Percentiles rank a stretch among this genome's conserved stretches.
Conservation (phyloP, 345 rosid genomes). For the Anacardium occidentale region DNA sequence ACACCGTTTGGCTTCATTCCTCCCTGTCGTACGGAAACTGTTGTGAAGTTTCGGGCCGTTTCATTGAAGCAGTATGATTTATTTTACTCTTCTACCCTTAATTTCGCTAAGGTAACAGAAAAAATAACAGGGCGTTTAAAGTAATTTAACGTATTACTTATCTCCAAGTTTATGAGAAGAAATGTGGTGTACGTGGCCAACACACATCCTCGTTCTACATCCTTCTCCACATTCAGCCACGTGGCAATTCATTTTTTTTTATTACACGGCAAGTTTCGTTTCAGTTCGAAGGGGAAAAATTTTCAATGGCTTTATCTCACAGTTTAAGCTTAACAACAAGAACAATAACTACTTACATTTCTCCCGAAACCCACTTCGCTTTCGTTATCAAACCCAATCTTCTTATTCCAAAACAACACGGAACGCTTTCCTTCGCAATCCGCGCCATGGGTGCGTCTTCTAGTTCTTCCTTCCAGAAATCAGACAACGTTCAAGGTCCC, state of each 20-base stretch:
- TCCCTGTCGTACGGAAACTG: too few relatives aligned
- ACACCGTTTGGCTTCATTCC: too few relatives aligned
- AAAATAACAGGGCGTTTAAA: too few relatives aligned
- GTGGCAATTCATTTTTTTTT: neutral
- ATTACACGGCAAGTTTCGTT: too few relatives aligned
- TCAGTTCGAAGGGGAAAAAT: neutral
- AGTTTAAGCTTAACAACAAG: slow-evolving; percentile 12
- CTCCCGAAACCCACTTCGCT: slow-evolving; percentile 18
- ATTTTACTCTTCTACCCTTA: too few relatives aligned
- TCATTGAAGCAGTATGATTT: too few relatives aligned
- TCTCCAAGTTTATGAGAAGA: too few relatives aligned
- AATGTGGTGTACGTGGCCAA: slow-evolving; percentile 1
- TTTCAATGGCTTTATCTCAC: slow-evolving; percentile 26
- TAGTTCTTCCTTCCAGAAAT: slow-evolving; percentile 72
- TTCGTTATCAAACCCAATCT: slow-evolving; percentile 19
- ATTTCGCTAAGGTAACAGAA: too few relatives aligned
- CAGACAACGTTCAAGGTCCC: slow-evolving; percentile 52
- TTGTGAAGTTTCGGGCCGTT: too few relatives aligned
- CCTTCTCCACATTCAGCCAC: neutral
- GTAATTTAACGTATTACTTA: too few relatives aligned
- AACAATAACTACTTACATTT: slow-evolving; percentile 10
- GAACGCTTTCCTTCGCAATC: slow-evolving; percentile 31
- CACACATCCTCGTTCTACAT: neutral
- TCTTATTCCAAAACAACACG: slow-evolving; percentile 16
- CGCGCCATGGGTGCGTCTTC: slow-evolving; percentile 64